Conservation (phyloP, 108 stramenopile species). For the Tribonema minus region DNA sequence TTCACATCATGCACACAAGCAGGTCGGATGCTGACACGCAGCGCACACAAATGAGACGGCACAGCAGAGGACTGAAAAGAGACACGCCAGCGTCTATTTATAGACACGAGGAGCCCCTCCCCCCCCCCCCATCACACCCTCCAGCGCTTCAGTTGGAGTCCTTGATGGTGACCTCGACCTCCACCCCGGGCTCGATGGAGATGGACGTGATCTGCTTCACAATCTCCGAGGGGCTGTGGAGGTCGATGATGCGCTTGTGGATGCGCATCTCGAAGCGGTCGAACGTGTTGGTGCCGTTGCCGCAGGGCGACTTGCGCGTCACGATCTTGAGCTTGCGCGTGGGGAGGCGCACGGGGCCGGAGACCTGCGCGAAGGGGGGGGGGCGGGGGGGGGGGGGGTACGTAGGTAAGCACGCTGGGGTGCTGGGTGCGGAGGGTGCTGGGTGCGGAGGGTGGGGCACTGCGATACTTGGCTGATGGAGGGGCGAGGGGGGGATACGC, state of each 20-base stretch:
- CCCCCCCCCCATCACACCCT: no score
- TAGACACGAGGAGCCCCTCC: no score
- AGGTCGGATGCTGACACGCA: no score
- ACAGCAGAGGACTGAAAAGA: no score
- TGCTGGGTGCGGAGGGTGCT: no score
- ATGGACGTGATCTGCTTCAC: conserved; percentile 98
- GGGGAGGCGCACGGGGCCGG: conserved; percentile 95
- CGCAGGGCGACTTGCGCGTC: conserved; percentile 97
- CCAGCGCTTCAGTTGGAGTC: not conserved
- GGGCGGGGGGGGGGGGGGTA: not conserved
- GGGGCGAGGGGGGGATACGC: no score
- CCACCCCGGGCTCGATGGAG: conserved; percentile 96
- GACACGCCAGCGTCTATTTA: no score
- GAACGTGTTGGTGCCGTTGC: conserved; percentile 99
- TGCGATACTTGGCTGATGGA: no score
- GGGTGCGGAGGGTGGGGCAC: no score
- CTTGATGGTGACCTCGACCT: conserved; percentile 79
- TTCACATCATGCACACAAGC: no score
- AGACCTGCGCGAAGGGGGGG: conserved; percentile 53
- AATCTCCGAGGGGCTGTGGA: conserved; percentile 89
- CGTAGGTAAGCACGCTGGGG: no score
- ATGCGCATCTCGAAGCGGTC: conserved; percentile 99
- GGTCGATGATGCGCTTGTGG: conserved; percentile 99
- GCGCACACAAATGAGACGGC: no score
- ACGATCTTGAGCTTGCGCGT: conserved; percentile 94